A percentile compares a stretch with the other conserved stretches of the same genome.
These are phyloP conservation scores for Teunomyces stri DNA, from an alignment of 805 yeast species.

Conservation along the genomic window DNA sequence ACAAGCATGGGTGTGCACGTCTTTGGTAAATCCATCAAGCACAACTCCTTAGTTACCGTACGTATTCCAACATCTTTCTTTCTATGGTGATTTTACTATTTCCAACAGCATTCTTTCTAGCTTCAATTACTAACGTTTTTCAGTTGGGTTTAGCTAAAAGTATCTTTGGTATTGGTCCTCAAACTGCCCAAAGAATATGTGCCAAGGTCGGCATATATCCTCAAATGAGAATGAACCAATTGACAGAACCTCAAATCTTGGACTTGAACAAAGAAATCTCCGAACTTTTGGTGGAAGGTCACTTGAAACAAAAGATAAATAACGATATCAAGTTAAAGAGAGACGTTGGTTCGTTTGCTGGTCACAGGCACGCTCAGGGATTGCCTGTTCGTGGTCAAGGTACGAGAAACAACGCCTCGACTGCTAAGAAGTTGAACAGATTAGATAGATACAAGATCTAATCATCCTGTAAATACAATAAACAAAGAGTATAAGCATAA, in stretches of 20 bases:
- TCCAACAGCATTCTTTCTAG: too few species aligned
- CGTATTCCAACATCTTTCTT: slow-evolving; percentile 6
- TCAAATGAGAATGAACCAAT: slow-evolving; percentile 89
- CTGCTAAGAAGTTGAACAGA: slow-evolving; percentile 83
- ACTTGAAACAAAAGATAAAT: slow-evolving; percentile 67
- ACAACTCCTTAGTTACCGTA: slow-evolving; percentile 38
- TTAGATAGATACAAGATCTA: slow-evolving; percentile 50
- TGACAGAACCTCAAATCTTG: slow-evolving; percentile 83
- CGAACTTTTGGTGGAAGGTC: slow-evolving; percentile 78
- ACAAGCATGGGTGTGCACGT: slow-evolving; percentile 42
- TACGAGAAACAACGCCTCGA: slow-evolving; percentile 85
- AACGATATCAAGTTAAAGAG: slow-evolving; percentile 78
- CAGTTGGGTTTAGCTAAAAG: slow-evolving; percentile 68
- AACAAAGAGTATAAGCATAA: not conserved
- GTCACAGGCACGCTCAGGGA: slow-evolving; percentile 85
- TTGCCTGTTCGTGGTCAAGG: slow-evolving; percentile 72
- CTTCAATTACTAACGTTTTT: not conserved
- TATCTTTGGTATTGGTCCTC: slow-evolving; percentile 83
- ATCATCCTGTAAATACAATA: not conserved
- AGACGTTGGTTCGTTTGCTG: slow-evolving; percentile 79
- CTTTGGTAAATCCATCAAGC: slow-evolving; percentile 44
- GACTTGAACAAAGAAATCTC: slow-evolving; percentile 85
- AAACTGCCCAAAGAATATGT: slow-evolving; percentile 72
- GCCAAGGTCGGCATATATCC: slow-evolving; percentile 91
- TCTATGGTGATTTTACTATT: too few species aligned